phyloP scores from a whole-genome alignment of 2,329 filamentous ascomycete species.

The Emericellopsis cladophorae region DNA sequence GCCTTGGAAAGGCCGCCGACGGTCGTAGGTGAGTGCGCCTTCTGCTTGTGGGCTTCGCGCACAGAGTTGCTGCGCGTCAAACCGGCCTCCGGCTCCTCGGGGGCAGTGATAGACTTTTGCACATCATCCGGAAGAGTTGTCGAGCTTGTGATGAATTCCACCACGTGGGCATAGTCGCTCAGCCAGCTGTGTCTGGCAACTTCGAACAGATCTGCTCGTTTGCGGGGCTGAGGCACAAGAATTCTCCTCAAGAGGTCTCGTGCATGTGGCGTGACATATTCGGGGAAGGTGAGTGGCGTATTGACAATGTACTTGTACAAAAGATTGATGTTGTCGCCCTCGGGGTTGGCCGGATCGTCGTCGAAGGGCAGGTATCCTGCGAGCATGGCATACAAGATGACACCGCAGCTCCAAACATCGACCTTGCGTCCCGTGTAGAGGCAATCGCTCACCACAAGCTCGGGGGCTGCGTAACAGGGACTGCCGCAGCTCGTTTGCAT shows the following conservation, averaged over 20 bases:
- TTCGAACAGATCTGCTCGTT: slow-evolving; percentile 91
- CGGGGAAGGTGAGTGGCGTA: slow-evolving; percentile 91
- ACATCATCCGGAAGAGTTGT: slow-evolving; percentile 81
- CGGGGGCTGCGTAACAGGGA: slow-evolving; percentile 93
- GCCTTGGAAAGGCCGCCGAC: slow-evolving; percentile 58
- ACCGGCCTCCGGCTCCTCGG: slow-evolving; percentile 46
- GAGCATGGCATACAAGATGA: slow-evolving; percentile 98
- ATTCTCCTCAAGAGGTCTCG: slow-evolving; percentile 86
- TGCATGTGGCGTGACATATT: slow-evolving; percentile 96
- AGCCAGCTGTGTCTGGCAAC: slow-evolving; percentile 97
- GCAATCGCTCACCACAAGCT: slow-evolving; percentile 93
- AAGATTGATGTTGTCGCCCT: slow-evolving; percentile 97
- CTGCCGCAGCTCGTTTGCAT: slow-evolving; percentile 99
- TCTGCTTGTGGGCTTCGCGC: slow-evolving; percentile 68
- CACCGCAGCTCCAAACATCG: slow-evolving; percentile 98
- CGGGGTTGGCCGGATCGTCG: slow-evolving; percentile 93
- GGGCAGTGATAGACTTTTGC: slow-evolving; percentile 59
- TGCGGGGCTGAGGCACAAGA: slow-evolving; percentile 85
- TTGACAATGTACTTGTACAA: slow-evolving; percentile 99
- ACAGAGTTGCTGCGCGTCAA: slow-evolving; percentile 80
- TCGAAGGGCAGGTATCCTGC: slow-evolving; percentile 96
- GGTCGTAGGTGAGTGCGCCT: slow-evolving; percentile 31
- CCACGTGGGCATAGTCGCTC: slow-evolving; percentile 91
- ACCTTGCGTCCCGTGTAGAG: slow-evolving; percentile 96
- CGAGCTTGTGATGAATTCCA: slow-evolving; percentile 92